Evolutionary conservation across 1,284 basidiomycete species (phyloP).

Genomic region (Bondarzewia mesenterica): DNA sequence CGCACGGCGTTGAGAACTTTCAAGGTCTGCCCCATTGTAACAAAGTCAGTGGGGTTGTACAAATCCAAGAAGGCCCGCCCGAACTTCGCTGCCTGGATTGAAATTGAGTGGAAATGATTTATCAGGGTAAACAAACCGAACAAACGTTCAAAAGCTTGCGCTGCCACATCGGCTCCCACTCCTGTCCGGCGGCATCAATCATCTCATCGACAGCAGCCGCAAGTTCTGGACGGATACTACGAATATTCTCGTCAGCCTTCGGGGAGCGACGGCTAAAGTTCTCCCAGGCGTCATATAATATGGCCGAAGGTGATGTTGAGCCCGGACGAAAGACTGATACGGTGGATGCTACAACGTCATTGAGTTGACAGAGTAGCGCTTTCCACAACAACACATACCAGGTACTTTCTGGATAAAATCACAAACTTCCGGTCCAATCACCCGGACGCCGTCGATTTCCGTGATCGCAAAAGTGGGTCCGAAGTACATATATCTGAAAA

Average conservation of each 20-base stretch:
- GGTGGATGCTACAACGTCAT: constrained; percentile 46
- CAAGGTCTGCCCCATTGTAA: constrained; percentile 85
- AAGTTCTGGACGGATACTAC: constrained; percentile 81
- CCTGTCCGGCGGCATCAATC: constrained; percentile 88
- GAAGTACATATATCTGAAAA: constrained; percentile 69
- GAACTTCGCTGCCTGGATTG: constrained; percentile 83
- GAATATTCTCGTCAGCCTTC: constrained; percentile 89
- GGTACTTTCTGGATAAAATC: constrained; percentile 94
- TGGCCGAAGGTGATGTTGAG: constrained; percentile 86
- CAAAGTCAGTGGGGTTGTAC: constrained; percentile 86
- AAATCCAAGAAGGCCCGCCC: constrained; percentile 91
- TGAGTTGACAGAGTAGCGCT: constrained; percentile 8
- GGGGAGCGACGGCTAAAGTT: constrained; percentile 79
- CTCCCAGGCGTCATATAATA: constrained; percentile 89
- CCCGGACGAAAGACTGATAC: constrained; percentile 86
- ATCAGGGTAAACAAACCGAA: constrained; percentile 10
- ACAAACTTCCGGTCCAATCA: constrained; percentile 73
- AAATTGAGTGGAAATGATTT: not conserved
- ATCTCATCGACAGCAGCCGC: constrained; percentile 87
- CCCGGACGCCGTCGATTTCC: constrained; percentile 83
- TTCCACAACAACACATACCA: constrained; percentile 32
- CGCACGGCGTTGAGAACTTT: constrained; percentile 95
- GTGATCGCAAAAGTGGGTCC: constrained; percentile 75
- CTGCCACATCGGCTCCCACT: constrained; percentile 91
- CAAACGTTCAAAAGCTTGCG: constrained; percentile 75